Evolutionary conservation across 306 rosid species (phyloP), one percentile per base, ranked within the genome.

Genomic region (Castanea sativa): DNA sequence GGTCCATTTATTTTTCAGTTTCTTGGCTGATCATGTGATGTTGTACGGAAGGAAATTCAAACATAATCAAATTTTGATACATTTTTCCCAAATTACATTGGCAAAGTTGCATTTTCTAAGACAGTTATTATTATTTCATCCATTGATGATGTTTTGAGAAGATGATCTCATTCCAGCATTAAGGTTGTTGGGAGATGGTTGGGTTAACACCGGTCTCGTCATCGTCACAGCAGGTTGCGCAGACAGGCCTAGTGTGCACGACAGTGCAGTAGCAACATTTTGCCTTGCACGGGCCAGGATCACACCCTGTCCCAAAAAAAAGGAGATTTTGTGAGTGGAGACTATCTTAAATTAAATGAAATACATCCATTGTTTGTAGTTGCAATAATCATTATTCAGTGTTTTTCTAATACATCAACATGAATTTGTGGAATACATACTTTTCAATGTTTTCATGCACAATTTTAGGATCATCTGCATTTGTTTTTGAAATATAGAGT

Each of bases 241-340:
- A 63, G 20, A 71, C 70, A 4, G 76, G 71, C 27, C 61, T 78
- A 4, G 23, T 5, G 49, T 1, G 57, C 5, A 57, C 76, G 14
- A 71, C 23, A 2, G 71, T 35, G 69, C 78, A 73, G 6, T 4
- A 2, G 67, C 82, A 72, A 14, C 71, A 60, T 52, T 76, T 65
- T 33, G 11, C 0, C 45, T 76, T 27, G 73, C 73, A 64, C n/a
- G 14, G 8, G 3, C 52, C 73, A 4, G 74, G 65, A 55, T 10
- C 1, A 49, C 74, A 67, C 21, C 67, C 80, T 52, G 74, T 49
- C 18, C 19, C 21, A 20, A 19, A 21, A 38, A 38, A 13, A 49
- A 49, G 53, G 16, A 10, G 53, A 49, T 49, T 38, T 38, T 38
- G 45, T 49, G 16, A 49, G 53, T 49, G 53, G 53, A 49, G 53